These are phyloP conservation scores for Alternaria gaisen DNA, from an alignment of 2,329 filamentous ascomycete species.

Conservation along the genomic window DNA sequence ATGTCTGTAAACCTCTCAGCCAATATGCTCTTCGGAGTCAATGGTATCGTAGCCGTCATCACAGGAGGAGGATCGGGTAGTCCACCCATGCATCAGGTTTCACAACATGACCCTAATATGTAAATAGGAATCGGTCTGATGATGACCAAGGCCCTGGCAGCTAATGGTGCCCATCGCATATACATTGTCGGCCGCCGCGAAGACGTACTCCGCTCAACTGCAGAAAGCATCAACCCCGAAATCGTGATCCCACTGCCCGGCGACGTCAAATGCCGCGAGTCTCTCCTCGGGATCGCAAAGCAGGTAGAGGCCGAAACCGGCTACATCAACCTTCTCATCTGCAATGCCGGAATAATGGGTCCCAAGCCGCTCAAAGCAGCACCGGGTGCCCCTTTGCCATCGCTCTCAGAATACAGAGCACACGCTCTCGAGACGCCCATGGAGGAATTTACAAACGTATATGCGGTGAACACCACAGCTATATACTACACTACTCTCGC, in stretches of 20 bases:
- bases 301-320: conserved; percentile 20
- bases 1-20: conserved; percentile 18
- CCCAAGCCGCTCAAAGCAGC: conserved; percentile 26
- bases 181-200: conserved; percentile 33
- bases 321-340: conserved; percentile 33
- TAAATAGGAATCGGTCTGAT: conserved; percentile 28
- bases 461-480: conserved; percentile 53
- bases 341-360: conserved; percentile 31
- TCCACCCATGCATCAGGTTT: background rate
- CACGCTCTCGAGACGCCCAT: conserved; percentile 31
- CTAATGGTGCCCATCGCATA: conserved; percentile 29
- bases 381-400: conserved; percentile 16
- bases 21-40: conserved; percentile 28
- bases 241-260: conserved; percentile 29
- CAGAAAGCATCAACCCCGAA: conserved; percentile 18
- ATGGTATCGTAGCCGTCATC: conserved; percentile 31
- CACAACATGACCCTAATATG: background rate
- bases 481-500: conserved; percentile 54
- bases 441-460: conserved; percentile 44
- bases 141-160: conserved; percentile 29
- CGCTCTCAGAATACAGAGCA: conserved; percentile 26
- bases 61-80: conserved; percentile 35
- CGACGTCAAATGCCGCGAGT: conserved; percentile 29
- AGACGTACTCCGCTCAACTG: conserved; percentile 21
- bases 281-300: conserved; percentile 22